These are phyloP conservation scores for Ceratocystis lukuohia DNA, from an alignment of 2,329 filamentous ascomycete genomes.

Conservation along the genomic window DNA sequence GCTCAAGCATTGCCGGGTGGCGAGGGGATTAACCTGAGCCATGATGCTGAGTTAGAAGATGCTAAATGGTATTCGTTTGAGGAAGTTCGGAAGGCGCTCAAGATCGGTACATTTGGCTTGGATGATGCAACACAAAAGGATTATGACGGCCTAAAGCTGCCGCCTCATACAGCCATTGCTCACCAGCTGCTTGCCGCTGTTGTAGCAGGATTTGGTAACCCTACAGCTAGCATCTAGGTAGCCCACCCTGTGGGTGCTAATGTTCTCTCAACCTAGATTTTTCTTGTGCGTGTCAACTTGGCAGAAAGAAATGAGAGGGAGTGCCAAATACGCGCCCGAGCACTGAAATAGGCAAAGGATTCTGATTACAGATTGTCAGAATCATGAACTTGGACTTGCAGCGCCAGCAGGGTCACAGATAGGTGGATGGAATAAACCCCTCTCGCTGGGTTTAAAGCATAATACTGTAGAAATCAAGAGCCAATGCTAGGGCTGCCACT, in stretches of 20 bases:
- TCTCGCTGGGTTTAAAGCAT: background rate
- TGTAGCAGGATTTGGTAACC: constrained; percentile 46
- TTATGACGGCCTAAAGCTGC: constrained; percentile 64
- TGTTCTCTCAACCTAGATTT: background rate
- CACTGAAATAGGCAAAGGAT: background rate
- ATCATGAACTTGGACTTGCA: background rate
- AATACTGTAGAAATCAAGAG: background rate
- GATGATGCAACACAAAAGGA: constrained; percentile 49
- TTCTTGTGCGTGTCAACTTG: background rate
- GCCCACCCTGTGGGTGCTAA: too few relatives aligned
- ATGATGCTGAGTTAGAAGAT: constrained; percentile 83
- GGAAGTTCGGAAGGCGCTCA: constrained; percentile 64
- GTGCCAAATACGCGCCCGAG: too few relatives aligned
- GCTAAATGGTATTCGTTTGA: constrained; percentile 79
- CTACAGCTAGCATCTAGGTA: constrained; percentile 12
- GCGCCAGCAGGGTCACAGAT: background rate
- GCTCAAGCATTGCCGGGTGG: constrained; percentile 67
- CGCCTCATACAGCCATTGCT: constrained; percentile 80
- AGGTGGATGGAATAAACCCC: background rate
- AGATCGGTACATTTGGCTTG: constrained; percentile 45
- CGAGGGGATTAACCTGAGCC: constrained; percentile 67
- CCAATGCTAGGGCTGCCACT: background rate
- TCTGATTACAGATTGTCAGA: background rate
- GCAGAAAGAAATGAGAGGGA: too few relatives aligned
- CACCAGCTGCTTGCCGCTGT: constrained; percentile 76